Percentiles rank a stretch among this genome's conserved stretches.
Conservation (phyloP, 2,329 filamentous ascomycete genomes). For the Calonectria fujianensis region DNA sequence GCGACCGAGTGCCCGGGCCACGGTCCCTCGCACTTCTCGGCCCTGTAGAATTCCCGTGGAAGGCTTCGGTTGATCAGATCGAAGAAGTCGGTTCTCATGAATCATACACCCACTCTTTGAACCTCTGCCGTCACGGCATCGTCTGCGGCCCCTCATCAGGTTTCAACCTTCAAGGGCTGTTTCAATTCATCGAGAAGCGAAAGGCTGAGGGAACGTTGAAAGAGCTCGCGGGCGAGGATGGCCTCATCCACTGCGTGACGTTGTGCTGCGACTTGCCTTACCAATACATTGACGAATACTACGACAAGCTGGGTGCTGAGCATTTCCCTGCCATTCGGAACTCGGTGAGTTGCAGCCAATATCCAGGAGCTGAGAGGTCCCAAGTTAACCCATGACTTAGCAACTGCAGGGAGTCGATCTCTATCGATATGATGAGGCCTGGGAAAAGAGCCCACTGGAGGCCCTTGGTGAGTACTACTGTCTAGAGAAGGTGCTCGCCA, state of each 20-base stretch:
- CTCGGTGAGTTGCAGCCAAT: conserved; percentile 56
- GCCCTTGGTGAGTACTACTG: conserved; percentile 40
- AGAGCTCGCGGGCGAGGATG: conserved; percentile 66
- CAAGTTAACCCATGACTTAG: not conserved
- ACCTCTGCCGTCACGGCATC: conserved; percentile 1
- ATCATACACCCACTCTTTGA: conserved; percentile 6
- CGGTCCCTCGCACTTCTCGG: conserved; percentile 70
- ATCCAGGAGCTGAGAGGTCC: conserved; percentile 39
- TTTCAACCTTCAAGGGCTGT: conserved; percentile 6
- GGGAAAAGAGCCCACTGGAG: conserved; percentile 48
- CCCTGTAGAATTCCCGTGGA: conserved; percentile 76
- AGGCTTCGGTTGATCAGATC: conserved; percentile 55
- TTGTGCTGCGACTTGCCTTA: conserved; percentile 79
- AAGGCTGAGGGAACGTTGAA: conserved; percentile 60
- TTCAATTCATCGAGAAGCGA: conserved; percentile 6
- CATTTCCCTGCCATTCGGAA: conserved; percentile 70
- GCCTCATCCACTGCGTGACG: conserved; percentile 73
- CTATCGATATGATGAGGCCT: conserved; percentile 54
- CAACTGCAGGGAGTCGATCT: conserved; percentile 51
- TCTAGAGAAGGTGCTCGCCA: conserved; percentile 39
- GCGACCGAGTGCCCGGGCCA: conserved; percentile 76
- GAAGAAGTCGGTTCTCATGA: not conserved
- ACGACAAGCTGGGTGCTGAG: conserved; percentile 70
- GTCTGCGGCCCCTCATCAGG: conserved; percentile 2
- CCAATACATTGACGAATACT: conserved; percentile 77